Base-by-base conservation (phyloP, 2,329 filamentous ascomycete genomes). In the Neonectria magnoliae region DNA sequence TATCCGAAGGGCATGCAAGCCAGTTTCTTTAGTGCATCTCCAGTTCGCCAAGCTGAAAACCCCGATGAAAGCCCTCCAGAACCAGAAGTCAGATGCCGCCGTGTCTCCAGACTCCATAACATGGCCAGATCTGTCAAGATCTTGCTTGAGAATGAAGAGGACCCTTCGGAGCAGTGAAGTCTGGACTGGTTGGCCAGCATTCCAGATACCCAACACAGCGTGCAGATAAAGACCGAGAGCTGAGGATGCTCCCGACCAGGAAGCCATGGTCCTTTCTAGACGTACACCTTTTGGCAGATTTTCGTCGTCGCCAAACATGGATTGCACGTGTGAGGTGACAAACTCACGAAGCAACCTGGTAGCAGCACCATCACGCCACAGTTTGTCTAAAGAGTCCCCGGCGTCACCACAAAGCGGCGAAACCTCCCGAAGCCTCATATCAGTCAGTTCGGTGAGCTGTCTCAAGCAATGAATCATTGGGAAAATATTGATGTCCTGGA, bases 1-100 rank as follows among this genome's bases (percentile, higher is more conserved):
- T 1, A 27, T 9, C 10, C 41, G 29, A 3, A 72, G 27, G 1
- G 55, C 25, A 1, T 13, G 2, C 22, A 68, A 18, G 14, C 3
- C 61, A 5, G 2, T 22, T 47, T 25, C 50, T 18, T 3, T 36
- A 1, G 18, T 33, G 41, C 5, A 48, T 18, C 7, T 14, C 9
- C 18, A 13, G 2, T 62, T 36, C 14, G 55, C 62, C 8, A 73
- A 41, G 11, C 68, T 72, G 13, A 73, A 66, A 0, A 62, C 64
- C 1, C 67, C 67, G 1, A 65, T 5, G n/a, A 72, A 73, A 1
- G 62, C 70, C 27, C 69, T 68, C 71, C 70, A 73, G 1, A 71
- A 48, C 70, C 71, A 71, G 10, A 71, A 48, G 13, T 68, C 41
- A 0, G 52, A 52, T 1, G 47, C 22, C 0, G 20, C 10, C 1